These are phyloP conservation scores for Arachis stenosperma DNA, from an alignment of 306 rosid genomes.

Conservation along the genomic window DNA sequence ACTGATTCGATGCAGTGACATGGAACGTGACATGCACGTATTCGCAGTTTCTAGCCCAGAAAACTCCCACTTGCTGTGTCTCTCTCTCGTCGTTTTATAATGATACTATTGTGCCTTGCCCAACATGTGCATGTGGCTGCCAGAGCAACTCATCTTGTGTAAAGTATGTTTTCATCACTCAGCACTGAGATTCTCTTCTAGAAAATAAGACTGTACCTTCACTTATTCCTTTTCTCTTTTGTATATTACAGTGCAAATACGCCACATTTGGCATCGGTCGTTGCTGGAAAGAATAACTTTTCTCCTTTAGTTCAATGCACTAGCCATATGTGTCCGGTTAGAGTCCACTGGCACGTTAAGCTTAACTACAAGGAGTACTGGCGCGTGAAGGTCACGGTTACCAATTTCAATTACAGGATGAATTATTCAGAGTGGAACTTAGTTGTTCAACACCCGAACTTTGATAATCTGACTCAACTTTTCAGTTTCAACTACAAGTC, in stretches of 20 bases:
- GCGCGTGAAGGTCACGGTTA: conserved; percentile 80
- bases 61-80: conserved; percentile 81
- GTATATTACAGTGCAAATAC: conserved; percentile 54
- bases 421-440: conserved; percentile 87
- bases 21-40: conserved; percentile 89
- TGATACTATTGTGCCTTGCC: conserved; percentile 74
- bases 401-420: conserved; percentile 82
- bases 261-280: conserved; percentile 74
- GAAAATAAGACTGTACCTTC: background rate
- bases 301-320: conserved; percentile 85
- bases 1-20: conserved; percentile 70
- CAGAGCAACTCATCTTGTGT: conserved; percentile 65
- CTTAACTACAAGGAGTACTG: conserved; percentile 80
- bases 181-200: conserved; percentile 17
- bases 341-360: conserved; percentile 93
- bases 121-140: conserved; percentile 81
- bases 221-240: conserved; percentile 23
- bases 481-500: conserved; percentile 85
- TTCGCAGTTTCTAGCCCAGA: conserved; percentile 81
- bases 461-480: conserved; percentile 72
- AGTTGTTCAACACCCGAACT: conserved; percentile 88
- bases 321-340: conserved; percentile 83
- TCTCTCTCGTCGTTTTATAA: conserved; percentile 88
- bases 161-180: conserved; percentile 51
- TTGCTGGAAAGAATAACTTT: conserved; percentile 50